A percentile compares a stretch with the other conserved stretches of the same genome.
Evolutionary conservation across 331 rosid genomes (phyloP).

Genomic region (Malus hybrid): DNA sequence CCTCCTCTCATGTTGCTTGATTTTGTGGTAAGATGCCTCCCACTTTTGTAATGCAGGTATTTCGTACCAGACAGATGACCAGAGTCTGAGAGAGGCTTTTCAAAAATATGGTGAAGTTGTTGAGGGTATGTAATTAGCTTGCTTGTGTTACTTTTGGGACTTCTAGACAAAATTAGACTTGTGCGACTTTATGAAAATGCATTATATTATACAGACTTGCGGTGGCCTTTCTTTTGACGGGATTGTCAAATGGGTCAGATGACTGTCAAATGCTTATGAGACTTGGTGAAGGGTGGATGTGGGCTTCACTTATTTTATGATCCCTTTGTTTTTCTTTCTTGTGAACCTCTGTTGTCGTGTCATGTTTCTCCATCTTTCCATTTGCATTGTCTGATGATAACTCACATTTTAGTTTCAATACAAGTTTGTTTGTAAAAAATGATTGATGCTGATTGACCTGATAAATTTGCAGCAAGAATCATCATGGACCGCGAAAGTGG

Average conservation of each 20-base stretch:
- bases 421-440: neutral
- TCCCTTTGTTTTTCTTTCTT: neutral
- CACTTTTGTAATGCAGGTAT: conserved; percentile 39
- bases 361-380: neutral
- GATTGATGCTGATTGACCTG: neutral
- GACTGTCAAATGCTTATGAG: neutral
- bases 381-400: neutral
- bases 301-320: neutral
- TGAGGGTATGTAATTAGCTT: conserved; percentile 43
- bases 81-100: conserved; percentile 61
- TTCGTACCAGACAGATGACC: conserved; percentile 56
- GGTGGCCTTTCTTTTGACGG: neutral
- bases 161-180: too few relatives aligned
- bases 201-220: neutral
- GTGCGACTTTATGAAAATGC: too few relatives aligned
- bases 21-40: neutral
- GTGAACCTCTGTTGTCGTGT: neutral
- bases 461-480: conserved; percentile 53
- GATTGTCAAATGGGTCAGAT: neutral
- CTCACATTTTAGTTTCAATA: neutral
- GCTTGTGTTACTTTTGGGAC: neutral
- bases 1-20: neutral
- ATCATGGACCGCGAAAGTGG: conserved; percentile 80
- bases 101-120: conserved; percentile 63
- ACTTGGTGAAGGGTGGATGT: neutral